Base-by-base conservation (phyloP, 208 protist genomes). In the Trypanosoma mega region DNA sequence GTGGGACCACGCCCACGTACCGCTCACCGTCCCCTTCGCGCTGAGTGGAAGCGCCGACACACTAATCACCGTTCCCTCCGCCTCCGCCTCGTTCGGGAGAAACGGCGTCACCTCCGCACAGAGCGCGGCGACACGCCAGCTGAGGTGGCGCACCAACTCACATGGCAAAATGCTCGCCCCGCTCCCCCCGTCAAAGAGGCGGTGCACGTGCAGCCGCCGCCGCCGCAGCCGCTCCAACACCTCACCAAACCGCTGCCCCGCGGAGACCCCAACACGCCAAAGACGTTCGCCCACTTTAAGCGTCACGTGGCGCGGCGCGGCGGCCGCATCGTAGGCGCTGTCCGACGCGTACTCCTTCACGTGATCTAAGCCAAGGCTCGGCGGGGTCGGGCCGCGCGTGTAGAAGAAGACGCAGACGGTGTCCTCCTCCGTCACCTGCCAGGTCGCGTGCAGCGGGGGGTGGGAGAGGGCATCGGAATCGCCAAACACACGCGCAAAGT, bases 91-190 rank as follows among this genome's bases (percentile, higher is more conserved):
- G n/a, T n/a, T n/a, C n/a, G n/a, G n/a, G n/a, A n/a, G n/a, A n/a
- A n/a, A n/a, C n/a, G n/a, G n/a, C n/a, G n/a, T n/a, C 46, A 63
- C 56, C 44, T 51, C 48, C 3, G 56, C 64, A 23, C 64, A 71
- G 0, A 71, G 24, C 16, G 56, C 30, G 39, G 45, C 14, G 2
- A 75, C 58, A 26, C 43, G 48, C 46, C 67, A 56, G 41, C 51
- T 63, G 7, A 73, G 51, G 39, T 67, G 60, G 5, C 56, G 41
- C 36, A 73, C 60, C 0, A 67, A 34, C 63, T 90, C 79, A 44
- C 76, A 86, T 0, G 83, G 83, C 43, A 86, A 64, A 21, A 90
- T 71, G 11, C 79, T 73, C 2, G 76, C 79, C 3, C 78, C 83
- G 16, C 68, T 80, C 0, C 55, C 61, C 7, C 68, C 11, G 64